These are phyloP conservation scores for Echria macrotheca DNA, from an alignment of 495 filamentous ascomycete species.

Conservation along the genomic window DNA sequence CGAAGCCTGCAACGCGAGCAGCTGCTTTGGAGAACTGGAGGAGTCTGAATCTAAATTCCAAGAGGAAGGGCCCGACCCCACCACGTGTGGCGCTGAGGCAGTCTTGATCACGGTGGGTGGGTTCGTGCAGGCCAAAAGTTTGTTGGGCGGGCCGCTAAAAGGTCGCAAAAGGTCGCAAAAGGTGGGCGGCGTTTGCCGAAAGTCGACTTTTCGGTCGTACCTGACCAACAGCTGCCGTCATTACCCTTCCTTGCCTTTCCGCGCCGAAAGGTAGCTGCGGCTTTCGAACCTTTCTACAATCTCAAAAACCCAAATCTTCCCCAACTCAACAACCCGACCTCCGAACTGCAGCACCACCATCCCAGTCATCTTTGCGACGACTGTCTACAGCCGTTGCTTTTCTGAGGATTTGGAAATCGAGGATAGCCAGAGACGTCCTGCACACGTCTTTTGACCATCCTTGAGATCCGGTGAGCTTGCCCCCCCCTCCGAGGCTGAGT, in stretches of 20 bases:
- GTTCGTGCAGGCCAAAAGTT: too few species aligned
- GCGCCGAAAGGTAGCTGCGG: slow-evolving; percentile 21
- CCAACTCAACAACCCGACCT: slow-evolving; percentile 2
- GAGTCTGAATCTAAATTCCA: too few species aligned
- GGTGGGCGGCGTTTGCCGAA: slow-evolving; percentile 26
- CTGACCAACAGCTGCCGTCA: slow-evolving; percentile 31
- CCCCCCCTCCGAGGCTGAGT: slow-evolving; percentile 11
- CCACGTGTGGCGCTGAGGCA: too few species aligned
- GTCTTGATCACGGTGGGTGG: too few species aligned
- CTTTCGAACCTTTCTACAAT: slow-evolving; percentile 6
- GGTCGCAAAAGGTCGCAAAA: too few species aligned
- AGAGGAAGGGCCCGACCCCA: too few species aligned
- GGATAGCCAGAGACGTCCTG: slow-evolving; percentile 28
- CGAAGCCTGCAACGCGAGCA: too few species aligned
- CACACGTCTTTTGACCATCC: slow-evolving; percentile 30
- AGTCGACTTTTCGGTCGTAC: slow-evolving; percentile 25
- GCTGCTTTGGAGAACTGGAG: too few species aligned
- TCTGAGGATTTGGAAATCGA: slow-evolving; percentile 6
- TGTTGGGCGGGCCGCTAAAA: too few species aligned
- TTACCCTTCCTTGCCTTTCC: slow-evolving; percentile 20
- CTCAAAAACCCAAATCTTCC: slow-evolving; percentile 16
- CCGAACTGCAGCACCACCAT: slow-evolving; percentile 12
- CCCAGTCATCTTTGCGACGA: background rate
- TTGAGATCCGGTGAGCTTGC: slow-evolving; percentile 16
- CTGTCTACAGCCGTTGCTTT: background rate